Evolutionary conservation across 768 basidiomycete genomes (phyloP).

Genomic region (Mycena crocata): DNA sequence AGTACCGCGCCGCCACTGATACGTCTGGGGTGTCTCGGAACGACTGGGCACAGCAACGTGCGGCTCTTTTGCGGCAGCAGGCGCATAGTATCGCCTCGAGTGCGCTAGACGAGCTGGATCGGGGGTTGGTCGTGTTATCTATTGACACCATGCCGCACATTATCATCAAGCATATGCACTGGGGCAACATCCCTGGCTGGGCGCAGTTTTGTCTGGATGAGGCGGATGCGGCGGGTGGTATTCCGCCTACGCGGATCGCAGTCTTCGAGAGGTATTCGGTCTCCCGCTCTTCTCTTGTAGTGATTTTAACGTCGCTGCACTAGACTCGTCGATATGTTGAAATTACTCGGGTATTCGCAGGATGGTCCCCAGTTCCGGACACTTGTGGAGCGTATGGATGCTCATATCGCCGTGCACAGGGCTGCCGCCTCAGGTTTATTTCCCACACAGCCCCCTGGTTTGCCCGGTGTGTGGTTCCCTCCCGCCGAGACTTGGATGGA

Average conservation of each 20-base stretch:
- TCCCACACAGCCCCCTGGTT: neutral
- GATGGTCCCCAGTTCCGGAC: neutral
- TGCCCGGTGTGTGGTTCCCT: neutral
- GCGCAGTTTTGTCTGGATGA: slow-evolving; percentile 17
- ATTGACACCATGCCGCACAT: neutral
- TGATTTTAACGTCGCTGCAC: neutral
- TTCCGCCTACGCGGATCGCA: neutral
- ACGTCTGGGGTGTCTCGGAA: neutral
- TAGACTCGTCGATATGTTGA: slow-evolving; percentile 15
- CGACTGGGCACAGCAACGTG: slow-evolving; percentile 15
- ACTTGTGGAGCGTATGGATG: slow-evolving; percentile 23
- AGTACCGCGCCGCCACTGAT: slow-evolving; percentile 10
- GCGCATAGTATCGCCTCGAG: slow-evolving; percentile 1
- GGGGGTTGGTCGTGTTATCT: slow-evolving; percentile 3
- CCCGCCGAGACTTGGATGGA: slow-evolving; percentile 8
- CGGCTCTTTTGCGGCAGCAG: slow-evolving; percentile 6
- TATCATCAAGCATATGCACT: neutral
- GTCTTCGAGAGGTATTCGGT: slow-evolving; percentile 19
- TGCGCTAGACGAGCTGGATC: slow-evolving; percentile 11
- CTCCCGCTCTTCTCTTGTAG: neutral
- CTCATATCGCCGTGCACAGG: neutral
- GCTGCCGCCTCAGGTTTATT: neutral
- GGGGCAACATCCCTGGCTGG: slow-evolving; percentile 10
- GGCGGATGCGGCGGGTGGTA: slow-evolving; percentile 1
- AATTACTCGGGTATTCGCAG: slow-evolving; percentile 12